Conservation (phyloP, 164 flowering plant genomes). For the Aristolochia fimbriata region DNA sequence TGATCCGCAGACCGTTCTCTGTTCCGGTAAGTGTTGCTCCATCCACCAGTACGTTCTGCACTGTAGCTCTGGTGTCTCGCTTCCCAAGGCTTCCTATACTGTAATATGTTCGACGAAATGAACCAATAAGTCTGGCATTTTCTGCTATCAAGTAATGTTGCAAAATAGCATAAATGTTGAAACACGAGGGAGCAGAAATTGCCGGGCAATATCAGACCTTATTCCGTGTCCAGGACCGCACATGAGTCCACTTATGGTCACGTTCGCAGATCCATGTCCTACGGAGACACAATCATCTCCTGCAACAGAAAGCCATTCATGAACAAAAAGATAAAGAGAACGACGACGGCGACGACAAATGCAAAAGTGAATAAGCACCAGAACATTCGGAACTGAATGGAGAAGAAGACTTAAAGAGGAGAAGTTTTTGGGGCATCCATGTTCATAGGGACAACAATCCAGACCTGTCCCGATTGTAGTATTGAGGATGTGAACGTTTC, state of each 20-base stretch:
- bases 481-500: background rate
- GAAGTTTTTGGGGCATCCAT: too few relatives aligned
- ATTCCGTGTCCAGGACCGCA: constrained; percentile 9
- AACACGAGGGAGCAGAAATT: background rate
- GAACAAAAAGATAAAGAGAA: background rate
- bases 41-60: background rate
- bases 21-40: constrained; percentile 5
- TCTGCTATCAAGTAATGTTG: background rate
- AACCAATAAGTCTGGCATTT: too few relatives aligned
- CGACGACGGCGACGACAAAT: background rate
- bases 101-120: background rate
- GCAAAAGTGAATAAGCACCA: background rate
- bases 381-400: background rate
- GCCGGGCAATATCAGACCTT: background rate
- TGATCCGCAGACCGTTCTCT: constrained; percentile 5
- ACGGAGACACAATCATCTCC: constrained; percentile 6
- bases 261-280: constrained; percentile 5
- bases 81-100: constrained; percentile 8
- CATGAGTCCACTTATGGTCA: background rate
- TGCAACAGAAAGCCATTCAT: background rate
- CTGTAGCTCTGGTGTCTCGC: background rate
- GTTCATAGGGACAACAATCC: too few relatives aligned
- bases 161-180: background rate
- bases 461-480: background rate
- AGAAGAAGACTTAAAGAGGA: background rate